Conservation (phyloP, 495 filamentous ascomycete genomes). For the Aspergillus indologenus region DNA sequence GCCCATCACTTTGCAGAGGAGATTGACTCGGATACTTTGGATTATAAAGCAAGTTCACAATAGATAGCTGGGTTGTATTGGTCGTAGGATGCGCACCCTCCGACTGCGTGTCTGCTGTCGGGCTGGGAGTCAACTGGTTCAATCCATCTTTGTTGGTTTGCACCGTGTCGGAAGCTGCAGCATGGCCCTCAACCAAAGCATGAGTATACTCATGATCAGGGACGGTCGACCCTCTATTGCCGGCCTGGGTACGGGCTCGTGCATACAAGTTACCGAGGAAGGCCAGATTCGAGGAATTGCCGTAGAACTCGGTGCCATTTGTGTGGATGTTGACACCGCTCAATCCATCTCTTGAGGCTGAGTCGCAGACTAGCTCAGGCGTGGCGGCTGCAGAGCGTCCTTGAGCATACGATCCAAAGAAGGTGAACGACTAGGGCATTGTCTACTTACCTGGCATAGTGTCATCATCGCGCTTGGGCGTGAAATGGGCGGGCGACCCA, state of each 20-base stretch:
- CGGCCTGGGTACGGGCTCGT: slow-evolving; percentile 22
- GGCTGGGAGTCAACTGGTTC: background rate
- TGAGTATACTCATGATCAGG: background rate
- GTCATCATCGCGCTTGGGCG: slow-evolving; percentile 1
- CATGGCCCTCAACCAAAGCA: background rate
- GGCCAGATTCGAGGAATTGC: slow-evolving; percentile 27
- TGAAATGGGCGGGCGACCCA: slow-evolving; percentile 4
- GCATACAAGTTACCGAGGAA: slow-evolving; percentile 25
- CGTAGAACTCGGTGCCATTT: slow-evolving; percentile 31
- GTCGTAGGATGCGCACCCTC: slow-evolving; percentile 4
- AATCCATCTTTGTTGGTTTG: background rate
- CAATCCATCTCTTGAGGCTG: slow-evolving; percentile 22
- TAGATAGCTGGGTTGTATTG: slow-evolving; percentile 22
- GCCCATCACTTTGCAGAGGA: slow-evolving; percentile 5
- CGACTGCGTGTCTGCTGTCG: slow-evolving; percentile 5
- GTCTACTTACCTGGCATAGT: slow-evolving; percentile 5
- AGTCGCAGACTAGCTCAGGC: slow-evolving; percentile 19
- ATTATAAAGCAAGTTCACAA: slow-evolving; percentile 28
- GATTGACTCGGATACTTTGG: slow-evolving; percentile 20
- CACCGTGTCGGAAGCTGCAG: background rate
- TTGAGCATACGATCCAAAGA: background rate
- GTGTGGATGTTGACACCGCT: slow-evolving; percentile 27
- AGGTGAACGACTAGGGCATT: background rate
- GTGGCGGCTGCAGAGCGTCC: background rate
- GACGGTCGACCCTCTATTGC: slow-evolving; percentile 4